phyloP scores from a whole-genome alignment of 176 grass and related monocot species.

The Panicum miliaceum region DNA sequence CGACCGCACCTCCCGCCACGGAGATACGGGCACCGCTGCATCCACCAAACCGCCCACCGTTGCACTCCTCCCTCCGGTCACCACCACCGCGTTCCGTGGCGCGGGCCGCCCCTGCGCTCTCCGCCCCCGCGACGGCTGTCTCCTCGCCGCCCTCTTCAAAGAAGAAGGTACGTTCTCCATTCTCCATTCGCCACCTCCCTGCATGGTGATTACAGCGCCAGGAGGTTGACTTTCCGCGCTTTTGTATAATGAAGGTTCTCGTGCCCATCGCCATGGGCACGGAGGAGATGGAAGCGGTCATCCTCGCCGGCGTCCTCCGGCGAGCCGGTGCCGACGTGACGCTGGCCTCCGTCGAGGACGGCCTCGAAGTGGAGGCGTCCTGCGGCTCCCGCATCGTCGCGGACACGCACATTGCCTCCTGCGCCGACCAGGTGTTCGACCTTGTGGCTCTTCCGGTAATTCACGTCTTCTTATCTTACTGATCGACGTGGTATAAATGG shows the following conservation, averaged over 20 bases:
- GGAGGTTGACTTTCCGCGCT: neutral
- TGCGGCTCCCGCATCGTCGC: constrained; percentile 72
- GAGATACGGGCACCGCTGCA: neutral
- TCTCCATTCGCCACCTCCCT: neutral
- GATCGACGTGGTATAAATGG: neutral
- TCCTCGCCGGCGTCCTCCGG: constrained; percentile 75
- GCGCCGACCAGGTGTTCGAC: constrained; percentile 77
- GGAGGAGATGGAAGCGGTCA: constrained; percentile 91
- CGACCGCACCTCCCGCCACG: constrained; percentile 4
- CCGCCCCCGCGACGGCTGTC: neutral
- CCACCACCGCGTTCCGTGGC: neutral
- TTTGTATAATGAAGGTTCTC: constrained; percentile 57
- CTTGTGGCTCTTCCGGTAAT: constrained; percentile 86
- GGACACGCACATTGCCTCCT: constrained; percentile 68
- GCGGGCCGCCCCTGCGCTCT: constrained; percentile 6
- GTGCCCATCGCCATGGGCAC: constrained; percentile 89
- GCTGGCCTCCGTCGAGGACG: constrained; percentile 71
- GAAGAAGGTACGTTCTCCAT: constrained; percentile 65
- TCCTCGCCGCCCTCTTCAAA: constrained; percentile 27
- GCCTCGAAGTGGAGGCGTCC: constrained; percentile 68
- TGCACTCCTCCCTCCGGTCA: neutral
- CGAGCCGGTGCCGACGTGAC: constrained; percentile 72
- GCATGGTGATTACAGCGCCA: neutral
- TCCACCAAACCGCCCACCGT: neutral
- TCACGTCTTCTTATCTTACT: neutral